Percentiles rank a stretch among this genome's conserved stretches.
Conservation (phyloP, 1,139 yeast genomes). For the Zygosaccharomyces pseudobailii region DNA sequence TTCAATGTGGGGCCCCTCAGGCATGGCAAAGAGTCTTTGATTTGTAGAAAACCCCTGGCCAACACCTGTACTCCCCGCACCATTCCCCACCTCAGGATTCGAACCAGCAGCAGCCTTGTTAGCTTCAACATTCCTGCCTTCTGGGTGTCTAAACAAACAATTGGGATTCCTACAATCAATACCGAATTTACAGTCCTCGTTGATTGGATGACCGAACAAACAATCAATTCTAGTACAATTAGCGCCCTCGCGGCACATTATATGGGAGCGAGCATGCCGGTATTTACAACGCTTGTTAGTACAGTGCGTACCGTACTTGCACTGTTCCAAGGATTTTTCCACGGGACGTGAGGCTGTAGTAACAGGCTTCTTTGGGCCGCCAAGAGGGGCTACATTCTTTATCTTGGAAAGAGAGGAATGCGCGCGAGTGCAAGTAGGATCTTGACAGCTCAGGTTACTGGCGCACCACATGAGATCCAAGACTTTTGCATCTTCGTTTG, state of each 20-base stretch:
- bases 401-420: slow-evolving; percentile 64
- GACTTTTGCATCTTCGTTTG: slow-evolving; percentile 68
- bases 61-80: slow-evolving; percentile 4
- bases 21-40: slow-evolving; percentile 69
- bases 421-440: slow-evolving; percentile 61
- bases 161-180: slow-evolving; percentile 61
- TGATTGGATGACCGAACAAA: slow-evolving; percentile 72
- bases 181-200: slow-evolving; percentile 77
- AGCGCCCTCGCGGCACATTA: slow-evolving; percentile 76
- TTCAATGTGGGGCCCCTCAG: slow-evolving; percentile 60
- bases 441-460: slow-evolving; percentile 58
- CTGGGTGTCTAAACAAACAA: slow-evolving; percentile 77
- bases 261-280: slow-evolving; percentile 73
- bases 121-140: slow-evolving; percentile 46
- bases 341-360: slow-evolving; percentile 31
- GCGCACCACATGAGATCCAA: slow-evolving; percentile 71
- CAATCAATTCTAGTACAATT: slow-evolving; percentile 77
- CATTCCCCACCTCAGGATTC: slow-evolving; percentile 3
- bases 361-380: slow-evolving; percentile 20
- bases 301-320: slow-evolving; percentile 73
- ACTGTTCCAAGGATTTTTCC: slow-evolving; percentile 65
- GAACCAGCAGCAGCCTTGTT: slow-evolving; percentile 9
- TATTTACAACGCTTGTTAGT: slow-evolving; percentile 73
- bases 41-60: slow-evolving; percentile 26
- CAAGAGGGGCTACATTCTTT: slow-evolving; percentile 32